Conservation (phyloP, 202 grass and related monocot species). For the Thinopyrum obtusiflorum region DNA sequence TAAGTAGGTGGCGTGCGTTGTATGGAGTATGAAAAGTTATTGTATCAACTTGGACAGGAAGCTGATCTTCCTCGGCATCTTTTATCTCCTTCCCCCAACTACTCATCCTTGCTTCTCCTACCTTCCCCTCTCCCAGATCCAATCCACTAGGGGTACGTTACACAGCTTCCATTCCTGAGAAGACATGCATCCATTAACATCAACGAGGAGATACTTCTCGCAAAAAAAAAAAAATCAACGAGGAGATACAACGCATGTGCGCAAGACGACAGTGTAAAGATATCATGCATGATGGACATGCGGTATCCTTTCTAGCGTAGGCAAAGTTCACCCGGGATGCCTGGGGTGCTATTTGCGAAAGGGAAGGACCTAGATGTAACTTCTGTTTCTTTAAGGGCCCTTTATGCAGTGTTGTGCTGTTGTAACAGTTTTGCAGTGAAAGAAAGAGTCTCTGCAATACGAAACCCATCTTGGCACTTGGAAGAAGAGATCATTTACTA, state of each 20-base stretch:
- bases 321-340: not conserved
- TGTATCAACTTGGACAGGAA: too few species aligned
- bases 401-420: not conserved
- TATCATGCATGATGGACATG: not conserved
- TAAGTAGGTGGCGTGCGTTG: too few species aligned
- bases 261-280: not conserved
- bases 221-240: too few species aligned
- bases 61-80: too few species aligned
- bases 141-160: too few species aligned
- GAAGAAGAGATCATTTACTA: not conserved
- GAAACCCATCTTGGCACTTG: not conserved
- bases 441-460: too few species aligned
- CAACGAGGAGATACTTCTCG: too few species aligned
- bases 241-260: constrained; percentile 2
- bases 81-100: too few species aligned
- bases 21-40: too few species aligned
- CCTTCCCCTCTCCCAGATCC: too few species aligned
- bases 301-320: not conserved
- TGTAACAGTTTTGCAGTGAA: not conserved
- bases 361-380: not conserved
- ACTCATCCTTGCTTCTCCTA: too few species aligned
- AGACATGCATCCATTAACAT: not conserved
- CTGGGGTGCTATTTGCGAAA: not conserved
- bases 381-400: not conserved
- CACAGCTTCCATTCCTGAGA: not conserved